Base-by-base conservation (phyloP, 768 basidiomycete genomes). In the Kwoniella dejecticola region DNA sequence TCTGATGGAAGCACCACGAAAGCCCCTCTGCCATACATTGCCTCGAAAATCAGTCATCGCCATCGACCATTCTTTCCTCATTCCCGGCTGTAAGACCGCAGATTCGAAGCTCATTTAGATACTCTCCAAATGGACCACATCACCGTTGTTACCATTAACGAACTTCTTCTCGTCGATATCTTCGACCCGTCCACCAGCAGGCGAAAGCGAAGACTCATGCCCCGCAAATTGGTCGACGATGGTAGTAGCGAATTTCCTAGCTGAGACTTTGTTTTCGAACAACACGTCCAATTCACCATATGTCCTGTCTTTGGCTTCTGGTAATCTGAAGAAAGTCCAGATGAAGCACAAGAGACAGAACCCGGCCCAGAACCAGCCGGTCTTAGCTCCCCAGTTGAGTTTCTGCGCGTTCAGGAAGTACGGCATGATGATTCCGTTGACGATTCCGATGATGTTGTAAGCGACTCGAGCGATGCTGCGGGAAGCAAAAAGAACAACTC, bases 281-380 rank as follows among this genome's bases (percentile, higher is more conserved):
- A 79, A 52, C 24, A 71, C 71, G 61, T 77, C 76, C 21, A 77
- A 63, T 56, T 77, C 74, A 19, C 56, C 62, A 60, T 68, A 75
- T 0, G 67, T 65, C 17, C 74, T 56, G 13, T 60, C 68, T 49
- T 64, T 68, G 29, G 66, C 48, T 30, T 69, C 69, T 11, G 69
- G 69, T 19, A 64, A 38, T 29, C 61, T 24, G 47, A 70, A 70
- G 50, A 42, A 70, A 11, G 59, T 36, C 57, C 57, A 64, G 55
- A 63, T 6, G 27, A 56, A 42, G 36, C 57, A 60, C n/a, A 64
- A 12, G 30, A 54, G 15, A 40, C 63, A 67, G 21, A 47, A 52
- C 2, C 72, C 72, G 4, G 52, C 68, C 64, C 69, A 74, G 67
- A 71, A 75, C 27, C 66, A 58, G n/a, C 66, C 74, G 23, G 67